Evolutionary conservation across 352 stramenopile genomes (phyloP), one percentile per base, ranked within the genome.

Genomic region (Phytophthora foliorum): DNA sequence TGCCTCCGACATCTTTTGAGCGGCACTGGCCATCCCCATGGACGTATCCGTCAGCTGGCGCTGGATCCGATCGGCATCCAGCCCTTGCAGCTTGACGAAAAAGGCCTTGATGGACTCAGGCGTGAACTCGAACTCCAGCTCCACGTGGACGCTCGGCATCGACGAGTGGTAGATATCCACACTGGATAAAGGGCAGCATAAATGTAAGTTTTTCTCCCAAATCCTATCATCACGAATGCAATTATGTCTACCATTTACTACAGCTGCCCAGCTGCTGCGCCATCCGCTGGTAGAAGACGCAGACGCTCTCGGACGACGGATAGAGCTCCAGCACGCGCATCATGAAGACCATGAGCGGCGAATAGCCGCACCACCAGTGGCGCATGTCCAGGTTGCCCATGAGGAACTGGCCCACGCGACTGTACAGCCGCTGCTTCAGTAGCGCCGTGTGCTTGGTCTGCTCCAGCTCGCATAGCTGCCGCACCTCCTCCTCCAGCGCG

Each of bases 271-370:
- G 63, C 54, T 95, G 88, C 14, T 78, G 70, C 31, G 82, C 72
- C 86, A 93, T 94, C 8, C 75, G 69, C 48, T 92, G 79, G 67
- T 93, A 92, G 56, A 95, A 89, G 57, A 82, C 64, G 39, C 82
- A 82, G 49, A 94, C 84, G 54, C 84, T 94, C 16, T 92, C 85
- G 6, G 82, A 82, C 7, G 74, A 55, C 13, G 86, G 83, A 51
- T 94, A 89, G 9, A 95, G 72, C 71, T 95, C 88, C 59, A 95
- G 61, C 11, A 95, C 60, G n/a, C 88, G 86, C 86, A 93, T 88
- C 85, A 95, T 95, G 63, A 94, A 95, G 52, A 84, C 71, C 88
- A 95, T 95, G 62, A 95, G 88, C 57, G 82, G 76, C 31, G 88
- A 85, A 53, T 89, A 91, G 38, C 56, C 31, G 60, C 88, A 95